Evolutionary conservation across 352 stramenopile genomes (phyloP).

Genomic region (Thalassiosira livingstoniorum): DNA sequence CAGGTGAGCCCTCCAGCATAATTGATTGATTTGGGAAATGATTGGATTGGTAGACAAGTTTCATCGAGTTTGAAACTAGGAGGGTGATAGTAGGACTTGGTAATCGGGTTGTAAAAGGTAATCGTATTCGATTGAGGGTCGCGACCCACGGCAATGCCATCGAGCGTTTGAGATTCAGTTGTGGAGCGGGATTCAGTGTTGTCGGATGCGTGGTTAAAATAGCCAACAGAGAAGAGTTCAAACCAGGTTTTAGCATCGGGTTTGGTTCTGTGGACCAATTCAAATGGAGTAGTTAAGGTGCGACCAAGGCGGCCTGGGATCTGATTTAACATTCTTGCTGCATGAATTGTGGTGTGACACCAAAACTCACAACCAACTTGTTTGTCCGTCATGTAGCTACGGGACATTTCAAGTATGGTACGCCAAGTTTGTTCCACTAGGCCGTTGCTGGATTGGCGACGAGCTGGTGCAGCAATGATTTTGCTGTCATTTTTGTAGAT

Average conservation of each 20-base stretch:
- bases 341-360: no score
- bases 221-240: no score
- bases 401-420: slow-evolving; percentile 20
- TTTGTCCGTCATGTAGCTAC: slow-evolving; percentile 35
- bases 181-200: neutral
- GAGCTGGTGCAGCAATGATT: no score
- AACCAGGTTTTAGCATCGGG: no score
- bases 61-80: slow-evolving; percentile 33
- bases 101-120: slow-evolving; percentile 50
- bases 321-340: no score
- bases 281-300: slow-evolving; percentile 21
- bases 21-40: slow-evolving; percentile 12
- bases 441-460: no score
- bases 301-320: slow-evolving; percentile 6
- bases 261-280: slow-evolving; percentile 18
- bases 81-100: slow-evolving; percentile 3
- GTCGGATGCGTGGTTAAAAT: no score
- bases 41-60: neutral
- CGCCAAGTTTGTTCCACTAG: no score
- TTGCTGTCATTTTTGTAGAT: no score
- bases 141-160: no score
- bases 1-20: slow-evolving; percentile 26
- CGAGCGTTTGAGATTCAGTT: slow-evolving; percentile 16
- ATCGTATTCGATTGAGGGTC: slow-evolving; percentile 5
- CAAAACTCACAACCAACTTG: slow-evolving; percentile 37